Percentiles rank a stretch among this genome's conserved stretches.
phyloP scores from a whole-genome alignment of 2,329 filamentous ascomycete species.

The Penicillium sp. region DNA sequence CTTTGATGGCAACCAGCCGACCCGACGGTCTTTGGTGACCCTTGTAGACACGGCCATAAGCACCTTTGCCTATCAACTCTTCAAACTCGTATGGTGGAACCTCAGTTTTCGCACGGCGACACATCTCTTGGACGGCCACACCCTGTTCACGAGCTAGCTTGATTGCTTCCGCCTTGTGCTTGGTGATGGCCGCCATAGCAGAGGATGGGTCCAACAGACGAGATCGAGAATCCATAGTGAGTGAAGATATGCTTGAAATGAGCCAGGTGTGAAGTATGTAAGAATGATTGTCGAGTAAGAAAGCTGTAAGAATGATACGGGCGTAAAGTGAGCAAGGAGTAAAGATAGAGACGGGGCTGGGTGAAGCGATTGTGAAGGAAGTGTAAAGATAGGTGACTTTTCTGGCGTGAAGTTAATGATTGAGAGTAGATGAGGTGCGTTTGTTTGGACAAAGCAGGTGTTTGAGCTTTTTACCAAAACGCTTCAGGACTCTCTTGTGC shows the following conservation, averaged over 20 bases:
- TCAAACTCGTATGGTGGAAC: conserved; percentile 49
- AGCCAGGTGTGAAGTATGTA: not conserved
- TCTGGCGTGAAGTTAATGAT: not conserved
- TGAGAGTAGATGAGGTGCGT: not conserved
- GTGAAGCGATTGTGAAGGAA: not conserved
- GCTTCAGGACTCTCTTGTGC: not conserved
- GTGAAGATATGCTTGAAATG: not conserved
- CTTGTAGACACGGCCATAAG: conserved; percentile 52
- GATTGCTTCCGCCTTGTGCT: conserved; percentile 49
- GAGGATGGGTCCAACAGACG: conserved; percentile 41
- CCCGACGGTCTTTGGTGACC: conserved; percentile 41
- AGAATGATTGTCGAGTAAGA: not conserved
- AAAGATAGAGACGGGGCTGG: not conserved
- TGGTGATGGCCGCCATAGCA: conserved; percentile 46
- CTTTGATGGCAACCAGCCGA: conserved; percentile 51
- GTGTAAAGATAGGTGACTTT: not conserved
- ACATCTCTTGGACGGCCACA: conserved; percentile 46
- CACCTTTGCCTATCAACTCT: conserved; percentile 52
- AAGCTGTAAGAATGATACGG: not conserved
- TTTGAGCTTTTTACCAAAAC: not conserved
- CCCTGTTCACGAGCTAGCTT: conserved; percentile 47
- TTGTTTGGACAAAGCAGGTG: not conserved
- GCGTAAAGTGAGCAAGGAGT: not conserved
- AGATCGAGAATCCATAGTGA: conserved; percentile 34
- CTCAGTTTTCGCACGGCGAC: conserved; percentile 44